Conservation (phyloP, 306 rosid species). For the Gillenia trifoliata region DNA sequence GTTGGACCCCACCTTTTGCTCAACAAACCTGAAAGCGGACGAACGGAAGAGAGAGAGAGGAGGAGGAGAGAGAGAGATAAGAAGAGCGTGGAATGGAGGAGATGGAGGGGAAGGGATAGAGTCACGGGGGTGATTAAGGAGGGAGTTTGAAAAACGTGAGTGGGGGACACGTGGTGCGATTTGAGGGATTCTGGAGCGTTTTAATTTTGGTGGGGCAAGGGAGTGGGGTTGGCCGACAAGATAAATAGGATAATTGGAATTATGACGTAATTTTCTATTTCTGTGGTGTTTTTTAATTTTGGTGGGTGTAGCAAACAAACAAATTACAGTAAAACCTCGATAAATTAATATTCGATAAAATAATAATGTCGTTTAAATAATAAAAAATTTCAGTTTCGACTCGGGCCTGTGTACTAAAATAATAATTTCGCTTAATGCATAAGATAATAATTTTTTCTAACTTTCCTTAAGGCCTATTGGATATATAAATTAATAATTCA, state of each 20-base stretch:
- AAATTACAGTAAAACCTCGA: too few relatives aligned
- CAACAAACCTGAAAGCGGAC: constrained; percentile 36
- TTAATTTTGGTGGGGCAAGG: not conserved
- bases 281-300: too few relatives aligned
- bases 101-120: constrained; percentile 11
- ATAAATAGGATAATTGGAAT: not conserved
- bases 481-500: too few relatives aligned
- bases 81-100: not conserved
- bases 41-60: not conserved
- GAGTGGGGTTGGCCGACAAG: not conserved
- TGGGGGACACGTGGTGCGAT: constrained; percentile 30
- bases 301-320: too few relatives aligned
- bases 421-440: too few relatives aligned
- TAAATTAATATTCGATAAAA: too few relatives aligned
- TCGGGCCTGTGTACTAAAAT: too few relatives aligned
- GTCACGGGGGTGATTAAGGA: constrained; percentile 13
- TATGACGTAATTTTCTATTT: not conserved
- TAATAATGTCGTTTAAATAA: too few relatives aligned
- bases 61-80: not conserved
- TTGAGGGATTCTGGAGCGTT: not conserved
- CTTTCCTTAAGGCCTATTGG: too few relatives aligned
- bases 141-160: constrained; percentile 14
- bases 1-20: constrained; percentile 38
- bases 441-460: too few relatives aligned
- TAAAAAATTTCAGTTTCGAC: too few relatives aligned